Evolutionary conservation across 2,329 filamentous ascomycete species (phyloP).

Genomic region (Chaetomium globosum): DNA sequence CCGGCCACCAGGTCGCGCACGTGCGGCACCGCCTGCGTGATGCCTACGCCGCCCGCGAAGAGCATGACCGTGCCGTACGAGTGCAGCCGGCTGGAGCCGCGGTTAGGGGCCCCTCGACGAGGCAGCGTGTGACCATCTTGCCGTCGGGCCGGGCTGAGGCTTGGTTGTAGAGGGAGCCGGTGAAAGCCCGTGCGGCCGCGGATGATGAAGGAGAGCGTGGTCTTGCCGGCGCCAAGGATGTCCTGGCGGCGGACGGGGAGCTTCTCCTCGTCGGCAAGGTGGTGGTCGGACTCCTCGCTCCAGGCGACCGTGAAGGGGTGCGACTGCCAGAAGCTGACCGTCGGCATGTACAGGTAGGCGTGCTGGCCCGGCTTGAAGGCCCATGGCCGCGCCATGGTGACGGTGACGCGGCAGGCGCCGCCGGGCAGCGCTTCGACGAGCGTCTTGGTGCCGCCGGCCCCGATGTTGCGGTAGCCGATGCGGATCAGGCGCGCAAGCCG

Average conservation of each 20-base stretch:
- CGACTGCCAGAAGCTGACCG: constrained; percentile 71
- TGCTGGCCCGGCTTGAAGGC: constrained; percentile 74
- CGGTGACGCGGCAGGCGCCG: constrained; percentile 72
- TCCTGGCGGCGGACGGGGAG: constrained; percentile 63
- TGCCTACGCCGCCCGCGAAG: constrained; percentile 78
- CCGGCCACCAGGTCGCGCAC: constrained; percentile 72
- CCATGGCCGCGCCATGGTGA: constrained; percentile 77
- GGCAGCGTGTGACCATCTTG: constrained; percentile 64
- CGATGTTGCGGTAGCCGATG: constrained; percentile 67
- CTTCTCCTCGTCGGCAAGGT: constrained; percentile 51
- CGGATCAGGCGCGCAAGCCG: constrained; percentile 61
- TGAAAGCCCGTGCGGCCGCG: constrained; percentile 76
- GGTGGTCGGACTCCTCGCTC: constrained; percentile 65
- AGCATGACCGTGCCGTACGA: constrained; percentile 79
- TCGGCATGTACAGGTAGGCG: constrained; percentile 77
- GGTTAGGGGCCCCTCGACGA: constrained; percentile 81
- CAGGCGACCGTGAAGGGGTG: constrained; percentile 81
- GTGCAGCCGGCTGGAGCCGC: constrained; percentile 68
- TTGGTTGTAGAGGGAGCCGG: constrained; percentile 67
- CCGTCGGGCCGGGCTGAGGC: constrained; percentile 64
- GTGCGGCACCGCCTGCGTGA: constrained; percentile 77
- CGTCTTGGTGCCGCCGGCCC: constrained; percentile 66
- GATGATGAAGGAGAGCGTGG: constrained; percentile 70
- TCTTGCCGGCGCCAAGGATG: constrained; percentile 62
- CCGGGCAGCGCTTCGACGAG: constrained; percentile 75